These are phyloP conservation scores for Starmerella tilneyi DNA, from an alignment of 805 yeast species.

Conservation along the genomic window DNA sequence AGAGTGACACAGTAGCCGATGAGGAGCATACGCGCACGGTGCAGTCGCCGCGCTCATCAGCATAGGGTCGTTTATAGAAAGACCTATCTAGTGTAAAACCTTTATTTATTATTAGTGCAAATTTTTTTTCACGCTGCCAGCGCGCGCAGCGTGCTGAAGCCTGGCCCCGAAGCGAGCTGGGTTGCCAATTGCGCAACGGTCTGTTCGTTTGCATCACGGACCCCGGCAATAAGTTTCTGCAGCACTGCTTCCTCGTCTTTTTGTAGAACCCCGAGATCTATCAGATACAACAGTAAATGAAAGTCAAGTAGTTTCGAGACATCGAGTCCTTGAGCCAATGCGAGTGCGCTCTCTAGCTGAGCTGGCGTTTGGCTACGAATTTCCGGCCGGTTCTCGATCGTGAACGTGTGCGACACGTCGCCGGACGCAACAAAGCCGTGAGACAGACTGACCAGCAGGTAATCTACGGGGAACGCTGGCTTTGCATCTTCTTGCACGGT, in stretches of 20 bases:
- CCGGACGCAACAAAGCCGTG: slow-evolving; percentile 72
- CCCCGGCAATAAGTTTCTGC: slow-evolving; percentile 27
- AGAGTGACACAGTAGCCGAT: slow-evolving; percentile 37
- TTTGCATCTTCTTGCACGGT: slow-evolving; percentile 81
- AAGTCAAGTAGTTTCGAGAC: slow-evolving; percentile 46
- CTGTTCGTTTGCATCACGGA: slow-evolving; percentile 25
- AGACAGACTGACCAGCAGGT: slow-evolving; percentile 70
- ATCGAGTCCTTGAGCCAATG: slow-evolving; percentile 25
- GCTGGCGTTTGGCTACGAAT: slow-evolving; percentile 63
- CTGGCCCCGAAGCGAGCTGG: slow-evolving; percentile 21
- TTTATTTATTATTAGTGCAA: not conserved
- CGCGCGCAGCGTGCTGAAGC: slow-evolving; percentile 21
- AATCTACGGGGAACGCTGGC: slow-evolving; percentile 91
- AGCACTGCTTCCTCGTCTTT: slow-evolving; percentile 45
- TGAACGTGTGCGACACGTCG: slow-evolving; percentile 35
- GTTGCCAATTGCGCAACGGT: slow-evolving; percentile 20
- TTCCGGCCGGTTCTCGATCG: slow-evolving; percentile 69
- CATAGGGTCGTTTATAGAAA: not conserved
- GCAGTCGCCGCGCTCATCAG: too few relatives aligned
- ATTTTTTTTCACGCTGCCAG: slow-evolving; percentile 15
- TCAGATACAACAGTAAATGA: slow-evolving; percentile 58
- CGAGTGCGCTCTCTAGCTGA: slow-evolving; percentile 44
- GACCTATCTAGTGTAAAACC: not conserved
- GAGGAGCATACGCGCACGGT: not conserved
- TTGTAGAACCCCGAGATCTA: slow-evolving; percentile 47